Conservation (phyloP, 345 rosid genomes). For the Eucalyptus curtisii region DNA sequence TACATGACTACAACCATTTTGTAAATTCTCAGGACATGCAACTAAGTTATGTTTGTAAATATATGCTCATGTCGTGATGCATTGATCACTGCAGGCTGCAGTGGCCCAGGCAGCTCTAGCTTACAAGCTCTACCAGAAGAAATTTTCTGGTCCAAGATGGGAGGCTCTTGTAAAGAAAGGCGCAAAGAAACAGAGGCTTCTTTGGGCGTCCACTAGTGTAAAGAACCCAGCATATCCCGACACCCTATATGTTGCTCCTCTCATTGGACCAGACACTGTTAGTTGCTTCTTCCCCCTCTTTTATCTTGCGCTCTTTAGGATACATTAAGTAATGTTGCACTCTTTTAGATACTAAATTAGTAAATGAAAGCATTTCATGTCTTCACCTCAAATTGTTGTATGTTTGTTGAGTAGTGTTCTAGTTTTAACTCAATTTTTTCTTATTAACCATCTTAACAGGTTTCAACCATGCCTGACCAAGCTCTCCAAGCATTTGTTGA, state of each 20-base stretch:
- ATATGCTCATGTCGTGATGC: neutral
- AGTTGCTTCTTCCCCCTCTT: neutral
- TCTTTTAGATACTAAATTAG: too few species aligned
- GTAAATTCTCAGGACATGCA: neutral
- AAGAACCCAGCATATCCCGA: conserved; percentile 96
- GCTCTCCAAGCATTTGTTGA: conserved; percentile 86
- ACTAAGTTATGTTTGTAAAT: neutral
- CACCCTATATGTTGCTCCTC: conserved; percentile 82
- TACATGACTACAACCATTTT: neutral
- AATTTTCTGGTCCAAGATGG: conserved; percentile 98
- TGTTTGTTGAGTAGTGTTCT: neutral
- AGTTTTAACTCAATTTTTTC: neutral
- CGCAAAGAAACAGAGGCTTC: conserved; percentile 92
- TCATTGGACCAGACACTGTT: conserved; percentile 94
- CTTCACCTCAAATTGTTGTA: neutral
- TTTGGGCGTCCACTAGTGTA: conserved; percentile 97
- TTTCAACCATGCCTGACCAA: conserved; percentile 99
- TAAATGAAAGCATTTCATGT: neutral
- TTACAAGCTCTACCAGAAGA: conserved; percentile 89
- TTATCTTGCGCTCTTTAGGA: neutral
- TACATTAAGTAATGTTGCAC: neutral
- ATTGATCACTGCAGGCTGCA: conserved; percentile 51
- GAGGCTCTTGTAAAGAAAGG: conserved; percentile 91
- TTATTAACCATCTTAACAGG: conserved; percentile 21
- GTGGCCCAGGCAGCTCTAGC: conserved; percentile 98